Conservation (phyloP, 352 stramenopile genomes). For the Phytophthora constricta region DNA sequence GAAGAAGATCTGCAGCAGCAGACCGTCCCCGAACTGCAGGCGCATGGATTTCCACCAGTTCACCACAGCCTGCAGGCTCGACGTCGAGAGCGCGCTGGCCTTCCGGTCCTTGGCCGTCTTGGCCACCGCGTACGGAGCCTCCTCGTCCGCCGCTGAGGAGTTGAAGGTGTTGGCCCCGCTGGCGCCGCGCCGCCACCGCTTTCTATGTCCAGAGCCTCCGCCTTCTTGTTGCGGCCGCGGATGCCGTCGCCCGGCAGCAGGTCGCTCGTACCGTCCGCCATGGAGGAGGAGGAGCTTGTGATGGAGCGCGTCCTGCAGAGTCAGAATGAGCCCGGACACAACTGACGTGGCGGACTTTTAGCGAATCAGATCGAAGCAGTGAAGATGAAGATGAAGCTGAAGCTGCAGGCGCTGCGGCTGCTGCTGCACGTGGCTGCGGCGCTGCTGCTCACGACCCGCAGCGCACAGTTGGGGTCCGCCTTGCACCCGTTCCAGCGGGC, state of each 20-base stretch:
- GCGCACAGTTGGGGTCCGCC: constrained; percentile 45
- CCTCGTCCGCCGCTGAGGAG: constrained; percentile 9
- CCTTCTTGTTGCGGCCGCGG: constrained; percentile 66
- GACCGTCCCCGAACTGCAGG: constrained; percentile 66
- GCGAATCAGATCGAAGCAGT: too few relatives aligned
- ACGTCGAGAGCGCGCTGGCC: constrained; percentile 14
- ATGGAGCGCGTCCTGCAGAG: background rate
- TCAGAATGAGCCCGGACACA: background rate
- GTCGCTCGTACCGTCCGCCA: constrained; percentile 14
- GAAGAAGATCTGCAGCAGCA: constrained; percentile 85
- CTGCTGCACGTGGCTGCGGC: constrained; percentile 48
- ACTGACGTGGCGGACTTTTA: too few relatives aligned
- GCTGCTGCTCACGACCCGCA: constrained; percentile 55
- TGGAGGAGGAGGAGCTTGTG: too few relatives aligned
- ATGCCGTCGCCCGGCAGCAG: constrained; percentile 46
- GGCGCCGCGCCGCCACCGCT: constrained; percentile 13
- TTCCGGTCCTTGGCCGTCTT: constrained; percentile 20
- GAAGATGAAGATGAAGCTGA: too few relatives aligned
- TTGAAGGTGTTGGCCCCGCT: constrained; percentile 17
- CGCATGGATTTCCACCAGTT: constrained; percentile 73
- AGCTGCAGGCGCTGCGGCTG: constrained; percentile 50
- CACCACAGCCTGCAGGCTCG: constrained; percentile 44
- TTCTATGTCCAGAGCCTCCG: constrained; percentile 28
- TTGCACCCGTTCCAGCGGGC: constrained; percentile 69
- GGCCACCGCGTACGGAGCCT: constrained; percentile 4